Percentiles rank a stretch among this genome's conserved stretches.
Evolutionary conservation across 768 basidiomycete species (phyloP).

Genomic region (Boletus rubroflammeus): DNA sequence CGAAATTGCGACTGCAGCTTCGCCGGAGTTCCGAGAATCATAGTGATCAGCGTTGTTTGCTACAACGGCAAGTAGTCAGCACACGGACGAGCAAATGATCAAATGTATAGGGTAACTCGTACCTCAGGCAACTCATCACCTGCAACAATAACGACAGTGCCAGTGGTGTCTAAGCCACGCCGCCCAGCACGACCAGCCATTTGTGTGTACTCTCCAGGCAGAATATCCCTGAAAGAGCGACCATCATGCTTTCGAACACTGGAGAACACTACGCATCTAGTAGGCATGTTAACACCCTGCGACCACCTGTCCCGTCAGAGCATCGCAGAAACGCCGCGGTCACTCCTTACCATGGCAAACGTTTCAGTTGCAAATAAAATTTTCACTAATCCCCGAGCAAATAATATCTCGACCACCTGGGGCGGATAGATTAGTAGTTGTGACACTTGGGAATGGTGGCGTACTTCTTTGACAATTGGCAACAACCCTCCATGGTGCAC

Average conservation of each 20-base stretch:
- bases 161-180: slow-evolving; percentile 90
- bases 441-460: slow-evolving; percentile 8
- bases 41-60: slow-evolving; percentile 71
- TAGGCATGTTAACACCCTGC: slow-evolving; percentile 99
- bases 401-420: slow-evolving; percentile 93
- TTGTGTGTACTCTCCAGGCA: slow-evolving; percentile 94
- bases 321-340: neutral
- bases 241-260: slow-evolving; percentile 95
- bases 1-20: slow-evolving; percentile 95
- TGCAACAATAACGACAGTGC: slow-evolving; percentile 89
- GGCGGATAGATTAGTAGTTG: slow-evolving; percentile 6
- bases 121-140: slow-evolving; percentile 88
- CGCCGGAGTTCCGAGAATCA: slow-evolving; percentile 94
- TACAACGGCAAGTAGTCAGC: slow-evolving; percentile 28
- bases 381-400: slow-evolving; percentile 93
- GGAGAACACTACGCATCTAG: slow-evolving; percentile 95
- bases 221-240: slow-evolving; percentile 81
- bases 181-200: slow-evolving; percentile 99
- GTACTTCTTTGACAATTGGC: slow-evolving; percentile 94
- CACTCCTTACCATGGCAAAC: slow-evolving; percentile 83
- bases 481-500: slow-evolving; percentile 96
- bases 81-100: neutral
- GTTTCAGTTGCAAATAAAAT: slow-evolving; percentile 98
- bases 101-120: slow-evolving; percentile 14
- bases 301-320: slow-evolving; percentile 7